These are phyloP conservation scores for Salisapilia sapeloensis DNA, from an alignment of 352 stramenopile species.

Conservation along the genomic window DNA sequence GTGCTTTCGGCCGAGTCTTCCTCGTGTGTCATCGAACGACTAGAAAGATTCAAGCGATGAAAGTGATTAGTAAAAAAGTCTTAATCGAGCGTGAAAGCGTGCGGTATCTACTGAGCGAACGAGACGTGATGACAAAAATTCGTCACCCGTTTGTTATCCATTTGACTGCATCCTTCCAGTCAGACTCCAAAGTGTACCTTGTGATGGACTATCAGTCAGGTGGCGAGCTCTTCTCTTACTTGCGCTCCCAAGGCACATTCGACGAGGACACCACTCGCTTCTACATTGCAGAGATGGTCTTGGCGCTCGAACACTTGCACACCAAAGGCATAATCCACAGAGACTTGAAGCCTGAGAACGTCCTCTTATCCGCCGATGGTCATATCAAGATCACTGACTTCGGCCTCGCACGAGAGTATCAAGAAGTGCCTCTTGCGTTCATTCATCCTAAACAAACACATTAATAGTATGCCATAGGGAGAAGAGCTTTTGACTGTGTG, in stretches of 20 bases:
- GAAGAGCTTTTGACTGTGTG: slow-evolving; percentile 62
- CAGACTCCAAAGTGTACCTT: slow-evolving; percentile 48
- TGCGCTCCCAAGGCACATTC: slow-evolving; percentile 49
- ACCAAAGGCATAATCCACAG: slow-evolving; percentile 69
- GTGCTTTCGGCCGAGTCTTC: slow-evolving; percentile 66
- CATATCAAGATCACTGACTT: slow-evolving; percentile 87
- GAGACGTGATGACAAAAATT: slow-evolving; percentile 81
- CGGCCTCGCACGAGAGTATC: slow-evolving; percentile 63
- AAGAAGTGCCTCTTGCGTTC: slow-evolving; percentile 12
- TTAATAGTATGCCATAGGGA: slow-evolving; percentile 8
- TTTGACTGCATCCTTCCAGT: slow-evolving; percentile 66
- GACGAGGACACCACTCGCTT: slow-evolving; percentile 52
- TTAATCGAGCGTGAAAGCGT: slow-evolving; percentile 65
- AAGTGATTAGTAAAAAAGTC: slow-evolving; percentile 74
- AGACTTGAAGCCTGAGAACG: slow-evolving; percentile 86
- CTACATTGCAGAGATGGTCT: slow-evolving; percentile 74
- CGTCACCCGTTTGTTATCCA: slow-evolving; percentile 68
- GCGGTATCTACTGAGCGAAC: slow-evolving; percentile 62
- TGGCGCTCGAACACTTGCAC: slow-evolving; percentile 71
- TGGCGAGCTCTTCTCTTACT: slow-evolving; percentile 63
- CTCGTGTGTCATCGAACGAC: slow-evolving; percentile 46
- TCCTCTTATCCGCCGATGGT: slow-evolving; percentile 80
- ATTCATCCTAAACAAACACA: not conserved
- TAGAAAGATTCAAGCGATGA: slow-evolving; percentile 61
- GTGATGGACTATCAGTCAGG: slow-evolving; percentile 65